Evolutionary conservation across 1,284 basidiomycete genomes (phyloP).

Genomic region (Puccinia polysora): DNA sequence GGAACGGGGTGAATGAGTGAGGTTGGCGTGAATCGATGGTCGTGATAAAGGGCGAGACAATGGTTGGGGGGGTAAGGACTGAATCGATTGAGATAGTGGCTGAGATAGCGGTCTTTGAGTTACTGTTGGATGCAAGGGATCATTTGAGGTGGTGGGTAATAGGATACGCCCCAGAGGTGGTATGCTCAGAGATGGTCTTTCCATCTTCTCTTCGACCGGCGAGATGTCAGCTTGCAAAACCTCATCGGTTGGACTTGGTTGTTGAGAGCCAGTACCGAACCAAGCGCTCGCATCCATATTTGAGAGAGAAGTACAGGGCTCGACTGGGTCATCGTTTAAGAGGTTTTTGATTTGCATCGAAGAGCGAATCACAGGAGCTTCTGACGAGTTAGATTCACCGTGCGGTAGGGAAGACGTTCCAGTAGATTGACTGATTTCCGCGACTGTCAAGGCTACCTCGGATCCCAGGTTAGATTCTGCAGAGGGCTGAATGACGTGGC

Average conservation of each 20-base stretch:
- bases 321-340: slow-evolving; percentile 42
- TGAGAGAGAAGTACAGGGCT: slow-evolving; percentile 12
- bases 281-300: slow-evolving; percentile 34
- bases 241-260: not conserved
- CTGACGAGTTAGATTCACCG: no score
- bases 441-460: no score
- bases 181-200: slow-evolving; percentile 3
- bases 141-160: slow-evolving; percentile 4
- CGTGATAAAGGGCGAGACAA: slow-evolving; percentile 14
- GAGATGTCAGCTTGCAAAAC: not conserved
- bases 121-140: not conserved
- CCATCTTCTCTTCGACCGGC: not conserved
- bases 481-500: no score
- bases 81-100: slow-evolving; percentile 11
- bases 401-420: no score
- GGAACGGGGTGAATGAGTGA: not conserved
- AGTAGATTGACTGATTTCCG: no score
- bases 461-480: no score
- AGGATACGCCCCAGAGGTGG: not conserved
- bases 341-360: slow-evolving; percentile 43
- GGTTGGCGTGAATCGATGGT: not conserved
- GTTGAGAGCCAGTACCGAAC: slow-evolving; percentile 18
- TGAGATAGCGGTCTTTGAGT: slow-evolving; percentile 9
- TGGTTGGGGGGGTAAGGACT: not conserved
- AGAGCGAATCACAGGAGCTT: slow-evolving; percentile 18